Evolutionary conservation across 140 eudicot species (phyloP).

Genomic region (Erigeron philadelphicus): DNA sequence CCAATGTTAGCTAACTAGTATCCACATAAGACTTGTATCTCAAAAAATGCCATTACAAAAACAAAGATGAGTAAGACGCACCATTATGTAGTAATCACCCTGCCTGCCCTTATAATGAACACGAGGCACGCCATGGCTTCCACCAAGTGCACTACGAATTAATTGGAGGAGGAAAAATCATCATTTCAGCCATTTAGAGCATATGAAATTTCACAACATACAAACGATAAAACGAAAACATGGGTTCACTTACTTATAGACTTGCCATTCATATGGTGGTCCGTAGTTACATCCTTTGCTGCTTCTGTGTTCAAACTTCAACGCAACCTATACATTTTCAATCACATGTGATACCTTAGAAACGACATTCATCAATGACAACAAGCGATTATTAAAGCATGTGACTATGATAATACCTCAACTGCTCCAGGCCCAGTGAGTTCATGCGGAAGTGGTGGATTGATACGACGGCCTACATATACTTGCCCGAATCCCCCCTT

Average conservation of each 20-base stretch:
- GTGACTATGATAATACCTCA: conserved; percentile 45
- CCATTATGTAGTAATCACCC: conserved; percentile 82
- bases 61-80: conserved; percentile 8
- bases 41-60: background rate
- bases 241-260: conserved; percentile 49
- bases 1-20: background rate
- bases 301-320: conserved; percentile 79
- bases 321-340: conserved; percentile 51
- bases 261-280: conserved; percentile 94
- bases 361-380: background rate
- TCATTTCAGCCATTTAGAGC: conserved; percentile 1
- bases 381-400: background rate
- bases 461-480: conserved; percentile 69
- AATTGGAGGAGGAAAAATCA: background rate
- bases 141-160: conserved; percentile 62
- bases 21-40: background rate
- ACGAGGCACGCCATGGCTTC: conserved; percentile 88
- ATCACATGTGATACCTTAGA: background rate
- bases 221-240: background rate
- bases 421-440: conserved; percentile 67
- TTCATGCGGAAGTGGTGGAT: conserved; percentile 52
- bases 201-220: background rate
- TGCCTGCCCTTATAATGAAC: conserved; percentile 81
- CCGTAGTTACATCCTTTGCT: conserved; percentile 94
- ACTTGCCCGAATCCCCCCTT: conserved; percentile 97